Evolutionary conservation across 2,329 filamentous ascomycete species (phyloP), one percentile per base, ranked within the genome.

Genomic region (Diaporthe sp.): DNA sequence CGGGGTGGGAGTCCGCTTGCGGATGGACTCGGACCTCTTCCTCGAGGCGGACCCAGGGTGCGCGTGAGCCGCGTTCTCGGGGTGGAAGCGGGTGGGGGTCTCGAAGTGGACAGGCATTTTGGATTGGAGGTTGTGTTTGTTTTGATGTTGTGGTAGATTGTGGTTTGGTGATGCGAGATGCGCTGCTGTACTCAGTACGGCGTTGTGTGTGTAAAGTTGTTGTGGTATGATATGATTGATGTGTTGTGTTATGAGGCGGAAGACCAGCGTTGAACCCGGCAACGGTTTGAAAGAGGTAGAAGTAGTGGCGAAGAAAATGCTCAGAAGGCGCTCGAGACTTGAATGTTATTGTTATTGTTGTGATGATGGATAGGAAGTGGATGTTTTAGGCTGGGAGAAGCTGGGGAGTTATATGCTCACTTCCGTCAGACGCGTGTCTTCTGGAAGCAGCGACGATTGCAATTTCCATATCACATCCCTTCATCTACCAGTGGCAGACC

Each of bases 21-120:
- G 73, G 57, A 75, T 72, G 28, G 73, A 75, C 44, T 75, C 73
- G 25, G 65, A 71, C 9, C 67, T 61, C 44, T 61, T 60, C 9
- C 73, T 67, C 10, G 67, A 71, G 67, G 44, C 47, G 3, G 73
- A 75, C 22, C 65, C 65, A 4, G 73, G 73, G 67, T 75, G 73
- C 20, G 73, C 44, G 57, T 75, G 73, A 10, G 73, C 65, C 57
- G 65, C 70, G 57, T 58, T 75, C 73, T 75, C 73, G 22, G 73
- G 73, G 73, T 75, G 73, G 73, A 75, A 75, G 67, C 57, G 73
- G 44, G 73, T 72, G 20, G 73, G 60, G 44, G 73, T 72, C 67
- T 75, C 73, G 73, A 75, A 75, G 73, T 75, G 73, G 73, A 75
- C 73, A 47, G 73, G 73, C 73, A 75, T 75, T 55, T 57, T 75